phyloP scores from a whole-genome alignment of 805 yeast genomes.

The Saccharomyces jurei region DNA sequence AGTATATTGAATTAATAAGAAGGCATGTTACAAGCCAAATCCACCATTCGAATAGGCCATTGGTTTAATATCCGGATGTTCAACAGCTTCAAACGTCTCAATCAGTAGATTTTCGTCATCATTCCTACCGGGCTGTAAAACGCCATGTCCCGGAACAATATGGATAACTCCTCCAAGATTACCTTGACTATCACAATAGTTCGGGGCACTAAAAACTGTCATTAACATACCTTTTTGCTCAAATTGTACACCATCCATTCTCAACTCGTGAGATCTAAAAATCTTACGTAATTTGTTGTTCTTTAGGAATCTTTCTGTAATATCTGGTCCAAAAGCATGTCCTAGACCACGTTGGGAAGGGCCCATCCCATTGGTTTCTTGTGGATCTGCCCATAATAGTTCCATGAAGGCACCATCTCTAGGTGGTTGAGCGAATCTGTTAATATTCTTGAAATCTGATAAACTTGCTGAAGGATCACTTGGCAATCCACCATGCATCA shows the following conservation, averaged over 20 bases:
- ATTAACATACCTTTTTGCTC: conserved; percentile 83
- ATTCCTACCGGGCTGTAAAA: conserved; percentile 34
- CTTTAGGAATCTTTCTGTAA: conserved; percentile 71
- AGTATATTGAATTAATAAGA: neutral
- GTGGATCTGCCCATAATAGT: conserved; percentile 96
- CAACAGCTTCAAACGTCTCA: conserved; percentile 67
- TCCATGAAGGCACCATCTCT: conserved; percentile 93
- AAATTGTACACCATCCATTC: conserved; percentile 80
- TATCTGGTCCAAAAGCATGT: conserved; percentile 93
- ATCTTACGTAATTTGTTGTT: conserved; percentile 66
- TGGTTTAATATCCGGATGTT: conserved; percentile 86
- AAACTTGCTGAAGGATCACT: conserved; percentile 65
- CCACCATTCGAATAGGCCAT: conserved; percentile 78
- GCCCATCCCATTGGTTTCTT: conserved; percentile 63
- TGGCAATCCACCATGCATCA: conserved; percentile 94
- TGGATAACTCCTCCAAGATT: conserved; percentile 87
- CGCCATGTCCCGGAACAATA: conserved; percentile 37
- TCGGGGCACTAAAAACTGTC: conserved; percentile 97
- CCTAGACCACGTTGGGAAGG: conserved; percentile 94
- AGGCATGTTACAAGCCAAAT: conserved; percentile 22
- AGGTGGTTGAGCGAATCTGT: conserved; percentile 81
- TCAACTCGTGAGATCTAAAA: conserved; percentile 90
- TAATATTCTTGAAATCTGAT: conserved; percentile 62
- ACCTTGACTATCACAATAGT: conserved; percentile 89
- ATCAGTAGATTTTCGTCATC: conserved; percentile 44